phyloP scores from a whole-genome alignment of 192 early-diverging fungal species.

The Obelidium mucronatum region DNA sequence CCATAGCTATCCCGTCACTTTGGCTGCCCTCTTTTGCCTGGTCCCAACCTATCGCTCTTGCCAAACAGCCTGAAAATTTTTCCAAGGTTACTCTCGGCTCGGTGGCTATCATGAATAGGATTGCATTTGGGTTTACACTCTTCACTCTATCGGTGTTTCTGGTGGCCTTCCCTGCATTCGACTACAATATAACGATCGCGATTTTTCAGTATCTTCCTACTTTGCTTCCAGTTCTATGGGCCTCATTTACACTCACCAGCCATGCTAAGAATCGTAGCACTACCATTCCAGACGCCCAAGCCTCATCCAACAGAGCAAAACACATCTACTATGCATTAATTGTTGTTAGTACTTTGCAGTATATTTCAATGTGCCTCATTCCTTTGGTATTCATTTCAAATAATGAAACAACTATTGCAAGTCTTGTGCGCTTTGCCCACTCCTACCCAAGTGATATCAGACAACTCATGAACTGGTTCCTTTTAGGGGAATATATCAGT shows the following conservation, averaged over 20 bases:
- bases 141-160: neutral
- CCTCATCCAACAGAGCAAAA: neutral
- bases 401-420: neutral
- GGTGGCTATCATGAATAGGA: neutral
- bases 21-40: slow-evolving; percentile 6
- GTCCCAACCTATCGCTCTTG: neutral
- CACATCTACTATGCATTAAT: neutral
- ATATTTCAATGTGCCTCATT: neutral
- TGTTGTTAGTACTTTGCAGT: neutral
- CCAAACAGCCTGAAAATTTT: neutral
- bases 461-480: neutral
- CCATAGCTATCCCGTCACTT: neutral
- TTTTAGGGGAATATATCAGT: neutral
- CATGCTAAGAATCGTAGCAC: neutral
- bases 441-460: neutral
- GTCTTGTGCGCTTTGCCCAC: neutral
- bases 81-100: neutral
- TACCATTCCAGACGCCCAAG: neutral
- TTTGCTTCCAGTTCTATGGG: neutral
- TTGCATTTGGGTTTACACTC: neutral
- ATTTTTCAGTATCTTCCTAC: neutral
- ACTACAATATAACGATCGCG: neutral
- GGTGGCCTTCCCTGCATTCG: neutral
- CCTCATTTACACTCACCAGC: neutral
- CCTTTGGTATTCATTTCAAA: neutral